These are phyloP conservation scores for Musa balbisiana DNA, from an alignment of 202 grass and related monocot species.

Conservation along the genomic window DNA sequence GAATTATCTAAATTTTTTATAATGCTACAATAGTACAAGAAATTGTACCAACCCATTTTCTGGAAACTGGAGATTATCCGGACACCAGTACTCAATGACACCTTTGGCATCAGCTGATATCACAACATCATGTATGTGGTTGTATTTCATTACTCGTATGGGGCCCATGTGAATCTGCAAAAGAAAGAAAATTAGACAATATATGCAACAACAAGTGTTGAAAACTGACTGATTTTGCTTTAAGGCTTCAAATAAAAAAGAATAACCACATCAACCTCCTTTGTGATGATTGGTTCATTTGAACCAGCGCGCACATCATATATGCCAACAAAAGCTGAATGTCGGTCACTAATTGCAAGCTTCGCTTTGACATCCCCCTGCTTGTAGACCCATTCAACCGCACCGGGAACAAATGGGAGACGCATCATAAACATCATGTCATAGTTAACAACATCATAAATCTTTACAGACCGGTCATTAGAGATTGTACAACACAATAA, in stretches of 20 bases:
- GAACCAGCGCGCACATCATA: conserved; percentile 83
- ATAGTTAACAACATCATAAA: conserved; percentile 99
- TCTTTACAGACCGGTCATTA: conserved; percentile 63
- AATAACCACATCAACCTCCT: conserved; percentile 46
- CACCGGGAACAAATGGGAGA: conserved; percentile 69
- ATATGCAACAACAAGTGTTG: neutral
- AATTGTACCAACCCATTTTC: conserved; percentile 56
- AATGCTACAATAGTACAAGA: conserved; percentile 19
- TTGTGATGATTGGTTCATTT: conserved; percentile 81
- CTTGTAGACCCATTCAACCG: conserved; percentile 82
- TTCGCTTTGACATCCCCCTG: conserved; percentile 88
- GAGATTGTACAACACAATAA: conserved; percentile 94
- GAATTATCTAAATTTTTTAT: too few species aligned
- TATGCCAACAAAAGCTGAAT: conserved; percentile 64
- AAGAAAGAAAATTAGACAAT: neutral
- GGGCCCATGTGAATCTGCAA: conserved; percentile 77
- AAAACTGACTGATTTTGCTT: conserved; percentile 5
- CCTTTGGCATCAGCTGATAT: conserved; percentile 82
- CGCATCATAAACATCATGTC: conserved; percentile 99
- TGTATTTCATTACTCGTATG: conserved; percentile 94
- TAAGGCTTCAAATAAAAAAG: conserved; percentile 4
- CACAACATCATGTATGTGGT: conserved; percentile 50
- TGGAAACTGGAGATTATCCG: conserved; percentile 69
- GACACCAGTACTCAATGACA: conserved; percentile 87
- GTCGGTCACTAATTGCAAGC: conserved; percentile 80